Evolutionary conservation across 441 rosid genomes (phyloP), one percentile per base, ranked within the genome.

Genomic region (Syzygium malaccense): DNA sequence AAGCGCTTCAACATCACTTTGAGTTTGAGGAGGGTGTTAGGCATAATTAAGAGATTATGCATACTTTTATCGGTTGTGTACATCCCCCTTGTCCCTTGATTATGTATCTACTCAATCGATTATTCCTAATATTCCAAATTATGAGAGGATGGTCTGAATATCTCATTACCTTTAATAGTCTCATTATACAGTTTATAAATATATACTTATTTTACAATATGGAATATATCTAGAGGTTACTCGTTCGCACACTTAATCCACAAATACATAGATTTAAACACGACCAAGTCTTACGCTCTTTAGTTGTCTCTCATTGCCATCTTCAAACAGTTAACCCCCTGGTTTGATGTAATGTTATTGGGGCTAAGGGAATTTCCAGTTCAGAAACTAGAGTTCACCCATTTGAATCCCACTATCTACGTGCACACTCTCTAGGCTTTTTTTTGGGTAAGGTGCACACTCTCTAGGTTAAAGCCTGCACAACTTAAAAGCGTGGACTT

Each of bases 61-160:
- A 32, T 66, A 66, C 37, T 17, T 33, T 66, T 66, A 49, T 68
- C 23, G 49, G 20, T 3, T 37, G 80, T 20, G 49, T 23, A 23
- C 51, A 23, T 75, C 32, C 83, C 45, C 18, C 18, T 75, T 41
- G n/a, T 41, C 51, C 10, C 83, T 75, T 23, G 3, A 20, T 75
- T 75, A 75, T 26, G 15, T 41, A 23, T 41, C 0, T 75, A 7
- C 0, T 75, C 0, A 0, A 41, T 75, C 23, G 18, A 12, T 37
- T 75, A 41, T 75, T 75, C 51, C 25, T 75, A n/a, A 41, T 75
- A 20, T 13, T 75, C 83, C 23, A 12, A 41, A 75, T 75, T 25
- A 37, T 75, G 8, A 68, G 37, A 18, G 0, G 26, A 71, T 71
- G 28, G 45, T 10, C 2, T 75, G 28, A 25, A 6, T 23, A 12